Percentiles rank a stretch among this genome's conserved stretches.
Evolutionary conservation across 192 early-diverging fungal genomes (phyloP).

Genomic region (Coemansia sp.): DNA sequence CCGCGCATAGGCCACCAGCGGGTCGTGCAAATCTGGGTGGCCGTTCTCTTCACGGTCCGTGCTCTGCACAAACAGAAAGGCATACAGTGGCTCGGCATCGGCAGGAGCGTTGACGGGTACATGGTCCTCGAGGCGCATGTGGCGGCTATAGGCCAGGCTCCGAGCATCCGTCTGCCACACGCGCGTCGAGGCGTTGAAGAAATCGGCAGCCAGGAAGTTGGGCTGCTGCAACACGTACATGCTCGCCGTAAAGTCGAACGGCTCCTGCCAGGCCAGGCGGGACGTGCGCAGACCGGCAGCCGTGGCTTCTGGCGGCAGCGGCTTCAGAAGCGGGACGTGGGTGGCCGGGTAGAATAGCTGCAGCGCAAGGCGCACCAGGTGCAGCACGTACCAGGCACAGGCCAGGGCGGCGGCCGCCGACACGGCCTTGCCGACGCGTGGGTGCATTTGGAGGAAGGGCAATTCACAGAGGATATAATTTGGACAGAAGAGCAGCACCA

Average conservation of each 20-base stretch:
- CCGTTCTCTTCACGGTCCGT: slow-evolving; percentile 4
- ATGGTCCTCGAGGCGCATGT: too few species aligned
- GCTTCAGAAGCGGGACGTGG: slow-evolving; percentile 35
- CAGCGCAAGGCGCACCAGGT: slow-evolving; percentile 10
- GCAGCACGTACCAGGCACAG: slow-evolving; percentile 29
- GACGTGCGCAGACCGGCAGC: slow-evolving; percentile 6
- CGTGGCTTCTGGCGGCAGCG: not conserved
- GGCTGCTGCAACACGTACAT: slow-evolving; percentile 33
- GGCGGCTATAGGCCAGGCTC: slow-evolving; percentile 16
- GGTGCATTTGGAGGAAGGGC: slow-evolving; percentile 19
- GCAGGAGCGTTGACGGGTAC: slow-evolving; percentile 18
- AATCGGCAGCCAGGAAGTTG: slow-evolving; percentile 5
- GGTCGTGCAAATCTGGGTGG: slow-evolving; percentile 17
- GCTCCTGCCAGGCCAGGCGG: slow-evolving; percentile 37
- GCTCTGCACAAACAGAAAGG: slow-evolving; percentile 34
- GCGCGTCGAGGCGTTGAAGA: slow-evolving; percentile 19
- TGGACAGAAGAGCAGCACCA: not conserved
- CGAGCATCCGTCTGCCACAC: slow-evolving; percentile 34
- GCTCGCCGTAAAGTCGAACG: slow-evolving; percentile 31
- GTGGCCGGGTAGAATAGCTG: slow-evolving; percentile 39
- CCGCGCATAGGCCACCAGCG: slow-evolving; percentile 16
- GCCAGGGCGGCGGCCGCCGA: slow-evolving; percentile 12
- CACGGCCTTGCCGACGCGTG: slow-evolving; percentile 19
- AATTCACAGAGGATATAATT: too few species aligned
- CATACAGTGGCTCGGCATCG: slow-evolving; percentile 24